Base-by-base conservation (phyloP, 169 alveolate genomes). In the Cryptosporidium ubiquitum region DNA sequence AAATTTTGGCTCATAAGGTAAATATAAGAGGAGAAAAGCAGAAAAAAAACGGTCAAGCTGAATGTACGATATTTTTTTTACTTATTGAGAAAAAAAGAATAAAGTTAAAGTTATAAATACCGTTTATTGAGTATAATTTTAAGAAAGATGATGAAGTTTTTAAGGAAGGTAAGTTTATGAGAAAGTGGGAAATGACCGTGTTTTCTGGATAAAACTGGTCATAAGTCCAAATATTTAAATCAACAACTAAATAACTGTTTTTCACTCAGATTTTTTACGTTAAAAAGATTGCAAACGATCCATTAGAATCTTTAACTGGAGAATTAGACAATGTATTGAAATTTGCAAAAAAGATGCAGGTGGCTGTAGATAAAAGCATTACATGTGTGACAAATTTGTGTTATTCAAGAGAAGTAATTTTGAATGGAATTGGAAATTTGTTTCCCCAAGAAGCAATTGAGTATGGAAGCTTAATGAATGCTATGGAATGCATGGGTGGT, bases 381-480 rank as follows among this genome's bases (percentile, higher is more conserved):
- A 7, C 10, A 20, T 37, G 79, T 35, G 89, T 64, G 0, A 9
- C 68, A 3, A 58, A 33, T 37, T 26, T 79, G 60, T 58, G 52
- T 20, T 20, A 20, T 20, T 79, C 89, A n/a, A 79, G 75, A 29
- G 89, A 79, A 4, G n/a, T 57, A 29, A 44, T 64, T 47, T 31
- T 79, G 9, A 64, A 35, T 29, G 75, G 89, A 14, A 79, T 79
- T 39, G 66, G 68, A 0, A 26, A 44, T 37, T 44, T 79, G 51
- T 79, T 79, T 37, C 75, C 89, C 12, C 75, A 58, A 26, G 89
- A 79, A 64, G 74, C 89, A 18, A 79, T 79, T 18, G 89, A 79
- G 40, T 64, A 79, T 39, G 89, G 89, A 23, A 79, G 89, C 52
- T 61, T 79, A 49, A 64, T 79, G 73, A 79, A 79, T 18, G n/a